phyloP scores from a whole-genome alignment of 176 grass and related monocot genomes.

The Oryza glaberrima region DNA sequence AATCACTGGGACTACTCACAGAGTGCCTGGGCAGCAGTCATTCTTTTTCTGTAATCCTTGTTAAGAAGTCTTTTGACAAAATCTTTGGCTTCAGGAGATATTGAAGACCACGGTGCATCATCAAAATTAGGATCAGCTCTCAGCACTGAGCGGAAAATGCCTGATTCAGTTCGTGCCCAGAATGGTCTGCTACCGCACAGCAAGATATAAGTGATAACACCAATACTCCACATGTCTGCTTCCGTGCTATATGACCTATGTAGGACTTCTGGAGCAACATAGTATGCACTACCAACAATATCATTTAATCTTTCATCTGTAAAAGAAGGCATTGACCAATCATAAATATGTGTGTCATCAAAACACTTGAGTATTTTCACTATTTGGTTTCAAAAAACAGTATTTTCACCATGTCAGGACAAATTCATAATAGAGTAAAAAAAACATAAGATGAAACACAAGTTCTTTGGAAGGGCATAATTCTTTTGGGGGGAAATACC shows the following conservation, averaged over 20 bases:
- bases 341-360: not conserved
- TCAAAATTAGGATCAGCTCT: slow-evolving; percentile 97
- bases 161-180: slow-evolving; percentile 98
- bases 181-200: slow-evolving; percentile 96
- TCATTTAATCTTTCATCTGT: slow-evolving; percentile 99
- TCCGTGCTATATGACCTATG: slow-evolving; percentile 96
- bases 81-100: slow-evolving; percentile 89
- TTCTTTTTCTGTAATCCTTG: slow-evolving; percentile 99
- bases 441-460: slow-evolving; percentile 11
- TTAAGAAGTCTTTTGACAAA: slow-evolving; percentile 97
- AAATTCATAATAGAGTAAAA: slow-evolving; percentile 22
- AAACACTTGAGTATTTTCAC: slow-evolving; percentile 1
- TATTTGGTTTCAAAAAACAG: not conserved
- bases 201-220: slow-evolving; percentile 97
- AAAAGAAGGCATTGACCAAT: slow-evolving; percentile 34
- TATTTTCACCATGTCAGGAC: slow-evolving; percentile 4
- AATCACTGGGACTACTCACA: slow-evolving; percentile 51
- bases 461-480: slow-evolving; percentile 15
- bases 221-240: slow-evolving; percentile 99
- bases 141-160: slow-evolving; percentile 97
- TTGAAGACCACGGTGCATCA: slow-evolving; percentile 79
- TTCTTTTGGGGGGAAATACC: slow-evolving; percentile 52
- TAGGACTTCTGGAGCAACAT: slow-evolving; percentile 98
- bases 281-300: slow-evolving; percentile 99
- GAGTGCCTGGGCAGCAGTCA: slow-evolving; percentile 97